Conservation (phyloP, 2,329 filamentous ascomycete genomes). For the Pyrenochaeta sp. region DNA sequence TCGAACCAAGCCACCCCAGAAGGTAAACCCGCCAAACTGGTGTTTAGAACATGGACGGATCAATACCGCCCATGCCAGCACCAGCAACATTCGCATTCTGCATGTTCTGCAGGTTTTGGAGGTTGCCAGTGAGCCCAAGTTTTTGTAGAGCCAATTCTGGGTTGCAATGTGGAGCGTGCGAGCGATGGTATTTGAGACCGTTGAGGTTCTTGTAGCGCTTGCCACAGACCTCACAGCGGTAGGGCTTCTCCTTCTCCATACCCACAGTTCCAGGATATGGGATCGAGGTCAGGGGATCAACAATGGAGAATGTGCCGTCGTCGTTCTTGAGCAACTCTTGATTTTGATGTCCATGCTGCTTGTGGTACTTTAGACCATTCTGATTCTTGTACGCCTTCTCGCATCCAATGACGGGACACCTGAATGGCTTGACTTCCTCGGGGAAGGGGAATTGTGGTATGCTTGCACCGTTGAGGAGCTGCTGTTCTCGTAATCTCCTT, state of each 20-base stretch:
- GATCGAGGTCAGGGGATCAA: constrained; percentile 91
- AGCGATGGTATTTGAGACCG: constrained; percentile 86
- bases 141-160: constrained; percentile 72
- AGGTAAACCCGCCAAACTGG: constrained; percentile 11
- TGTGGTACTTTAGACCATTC: constrained; percentile 93
- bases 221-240: constrained; percentile 94
- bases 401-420: constrained; percentile 96
- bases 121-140: constrained; percentile 46
- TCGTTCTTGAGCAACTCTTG: constrained; percentile 96
- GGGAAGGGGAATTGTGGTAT: constrained; percentile 54
- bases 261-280: constrained; percentile 95
- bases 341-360: constrained; percentile 90
- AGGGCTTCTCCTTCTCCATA: constrained; percentile 99
- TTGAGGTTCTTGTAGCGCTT: constrained; percentile 99
- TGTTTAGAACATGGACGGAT: constrained; percentile 57
- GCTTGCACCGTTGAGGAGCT: constrained; percentile 62
- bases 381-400: constrained; percentile 99
- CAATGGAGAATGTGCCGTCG: constrained; percentile 97
- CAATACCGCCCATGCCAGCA: constrained; percentile 64
- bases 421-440: constrained; percentile 97
- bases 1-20: constrained; percentile 6
- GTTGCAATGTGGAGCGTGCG: constrained; percentile 85
- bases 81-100: constrained; percentile 58
- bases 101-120: constrained; percentile 51
- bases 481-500: constrained; percentile 69